phyloP scores from a whole-genome alignment of 2,329 filamentous ascomycete species.

The Fusarium verrucosum region DNA sequence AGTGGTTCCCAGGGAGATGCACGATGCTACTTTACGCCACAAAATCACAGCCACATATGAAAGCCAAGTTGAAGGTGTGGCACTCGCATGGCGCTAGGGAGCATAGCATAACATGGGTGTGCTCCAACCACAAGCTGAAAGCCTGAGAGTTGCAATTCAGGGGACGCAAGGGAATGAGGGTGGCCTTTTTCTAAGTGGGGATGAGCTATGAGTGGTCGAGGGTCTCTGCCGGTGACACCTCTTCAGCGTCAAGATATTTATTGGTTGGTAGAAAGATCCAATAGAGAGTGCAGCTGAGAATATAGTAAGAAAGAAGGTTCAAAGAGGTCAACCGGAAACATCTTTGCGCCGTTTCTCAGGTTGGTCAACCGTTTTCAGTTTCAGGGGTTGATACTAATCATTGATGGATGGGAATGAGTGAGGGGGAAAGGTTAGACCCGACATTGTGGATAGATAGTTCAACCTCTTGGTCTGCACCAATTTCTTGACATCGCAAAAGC shows the following conservation, averaged over 20 bases:
- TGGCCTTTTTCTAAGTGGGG: conserved; percentile 27
- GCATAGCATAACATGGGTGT: conserved; percentile 21
- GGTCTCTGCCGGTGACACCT: not conserved
- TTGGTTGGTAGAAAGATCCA: conserved; percentile 2
- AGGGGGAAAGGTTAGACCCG: conserved; percentile 14
- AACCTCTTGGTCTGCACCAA: not conserved
- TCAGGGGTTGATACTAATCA: conserved; percentile 9
- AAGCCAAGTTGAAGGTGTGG: conserved; percentile 30
- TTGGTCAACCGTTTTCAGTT: conserved; percentile 13
- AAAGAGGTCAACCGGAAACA: not conserved
- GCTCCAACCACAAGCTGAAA: conserved; percentile 24
- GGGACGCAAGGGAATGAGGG: conserved; percentile 21
- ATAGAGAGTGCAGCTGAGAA: not conserved
- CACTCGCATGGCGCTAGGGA: conserved; percentile 41
- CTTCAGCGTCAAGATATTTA: conserved; percentile 7
- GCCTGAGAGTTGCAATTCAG: conserved; percentile 25
- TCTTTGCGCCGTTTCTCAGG: not conserved
- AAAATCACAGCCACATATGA: conserved; percentile 13
- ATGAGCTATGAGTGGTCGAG: conserved; percentile 21
- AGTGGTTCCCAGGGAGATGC: conserved; percentile 41
- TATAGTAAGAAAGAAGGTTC: not conserved
- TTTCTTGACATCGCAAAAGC: not conserved
- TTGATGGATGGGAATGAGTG: conserved; percentile 2
- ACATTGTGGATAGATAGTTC: conserved; percentile 11
- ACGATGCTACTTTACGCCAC: conserved; percentile 29